Percentiles rank a stretch among this genome's conserved stretches.
Conservation (phyloP, 2,329 filamentous ascomycete genomes). For the Fusarium denticulatum region DNA sequence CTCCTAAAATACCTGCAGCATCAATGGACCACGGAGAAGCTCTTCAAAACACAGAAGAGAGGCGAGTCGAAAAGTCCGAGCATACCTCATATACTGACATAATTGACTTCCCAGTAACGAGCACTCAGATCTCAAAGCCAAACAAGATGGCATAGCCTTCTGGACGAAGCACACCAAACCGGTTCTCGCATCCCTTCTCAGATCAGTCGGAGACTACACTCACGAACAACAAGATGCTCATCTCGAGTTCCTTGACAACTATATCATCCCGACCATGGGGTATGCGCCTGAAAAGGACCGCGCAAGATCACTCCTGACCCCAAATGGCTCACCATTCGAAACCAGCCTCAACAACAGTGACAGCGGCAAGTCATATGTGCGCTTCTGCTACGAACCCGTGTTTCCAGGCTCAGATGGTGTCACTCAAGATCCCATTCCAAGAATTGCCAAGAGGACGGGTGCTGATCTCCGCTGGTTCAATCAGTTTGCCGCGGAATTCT, state of each 20-base stretch:
- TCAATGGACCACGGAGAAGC: too few species aligned
- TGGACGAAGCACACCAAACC: constrained; percentile 17
- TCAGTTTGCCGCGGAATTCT: constrained; percentile 34
- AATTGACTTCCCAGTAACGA: neutral
- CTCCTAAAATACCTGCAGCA: neutral
- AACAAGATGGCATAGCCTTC: constrained; percentile 7
- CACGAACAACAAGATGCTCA: constrained; percentile 16
- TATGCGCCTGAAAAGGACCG: neutral
- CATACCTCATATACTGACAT: neutral
- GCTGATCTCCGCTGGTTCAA: constrained; percentile 36
- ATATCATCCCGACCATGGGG: constrained; percentile 17
- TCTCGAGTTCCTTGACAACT: constrained; percentile 5
- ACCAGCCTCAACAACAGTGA: constrained; percentile 19
- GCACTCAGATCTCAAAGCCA: neutral
- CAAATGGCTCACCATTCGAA: constrained; percentile 18
- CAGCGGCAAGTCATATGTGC: constrained; percentile 16
- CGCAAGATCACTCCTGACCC: constrained; percentile 17
- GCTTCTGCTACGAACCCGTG: constrained; percentile 22
- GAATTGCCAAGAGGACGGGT: neutral
- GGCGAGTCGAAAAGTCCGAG: neutral
- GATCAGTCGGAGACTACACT: constrained; percentile 3
- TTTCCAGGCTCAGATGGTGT: constrained; percentile 22
- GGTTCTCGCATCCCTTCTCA: constrained; percentile 9
- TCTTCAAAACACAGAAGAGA: neutral
- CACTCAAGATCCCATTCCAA: constrained; percentile 1